Base-by-base conservation (phyloP, 495 filamentous ascomycete species). In the Niebla homalea region DNA sequence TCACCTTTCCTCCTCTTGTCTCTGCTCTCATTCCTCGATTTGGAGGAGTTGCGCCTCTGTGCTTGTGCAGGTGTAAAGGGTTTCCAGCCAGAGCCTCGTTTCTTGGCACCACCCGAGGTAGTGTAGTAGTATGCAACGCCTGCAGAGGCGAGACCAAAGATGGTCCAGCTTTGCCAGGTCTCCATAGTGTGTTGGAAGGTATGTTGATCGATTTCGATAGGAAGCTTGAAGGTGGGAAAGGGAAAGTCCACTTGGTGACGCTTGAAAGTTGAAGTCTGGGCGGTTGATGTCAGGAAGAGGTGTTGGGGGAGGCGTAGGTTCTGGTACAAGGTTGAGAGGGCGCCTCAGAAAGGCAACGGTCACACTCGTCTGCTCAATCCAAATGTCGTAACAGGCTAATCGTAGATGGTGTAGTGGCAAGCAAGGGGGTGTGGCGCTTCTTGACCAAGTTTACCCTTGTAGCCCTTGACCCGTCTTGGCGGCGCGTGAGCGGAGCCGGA, bases 111-210 rank as follows among this genome's bases (percentile, higher is more conserved):
- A 15, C 32, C 45, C n/a, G 23, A 36, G 12, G 45, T 48, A 2
- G 47, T 40, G 45, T 60, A 60, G 43, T 60, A 60, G 26, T 49
- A 50, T 16, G 47, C 58, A 12, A 43, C 51, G 20, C 51, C 58
- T 18, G 23, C 41, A 19, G 43, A 49, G 11, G 43, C 21, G 36
- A 55, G 20, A 26, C 45, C 58, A 20, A 60, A 35, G 29, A 60
- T 41, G 14, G 43, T 50, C 58, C 58, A 60, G 46, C 52, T 60
- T 40, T 55, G 40, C 58, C 55, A 60, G 43, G 52, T 45, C 16
- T 60, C 55, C 54, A 56, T 56, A 23, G n/a, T 29, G 18, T 49
- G 29, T 25, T 32, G 29, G 29, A 32, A 32, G 2, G 29, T 32
- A 32, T 32, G 29, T 12, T 32, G 3, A 12, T 32, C 29, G 29